Conservation (phyloP, 495 filamentous ascomycete genomes). For the Penicillium robsamsonii region DNA sequence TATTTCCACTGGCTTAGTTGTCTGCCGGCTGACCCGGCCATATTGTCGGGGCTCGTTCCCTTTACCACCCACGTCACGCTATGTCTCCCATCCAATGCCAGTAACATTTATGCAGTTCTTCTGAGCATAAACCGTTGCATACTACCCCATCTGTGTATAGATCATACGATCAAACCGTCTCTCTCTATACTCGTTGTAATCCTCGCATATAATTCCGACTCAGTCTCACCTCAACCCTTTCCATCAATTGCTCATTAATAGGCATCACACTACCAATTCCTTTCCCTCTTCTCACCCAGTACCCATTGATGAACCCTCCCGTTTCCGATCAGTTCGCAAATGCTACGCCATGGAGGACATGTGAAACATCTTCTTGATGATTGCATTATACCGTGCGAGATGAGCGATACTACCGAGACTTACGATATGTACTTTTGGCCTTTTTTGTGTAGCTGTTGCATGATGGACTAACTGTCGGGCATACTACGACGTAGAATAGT, state of each 20-base stretch:
- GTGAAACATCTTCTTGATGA: slow-evolving; percentile 52
- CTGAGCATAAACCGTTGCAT: too few relatives aligned
- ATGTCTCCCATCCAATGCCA: not conserved
- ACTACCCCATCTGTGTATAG: not conserved
- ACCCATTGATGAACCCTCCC: slow-evolving; percentile 77
- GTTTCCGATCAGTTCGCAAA: slow-evolving; percentile 57
- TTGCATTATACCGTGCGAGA: slow-evolving; percentile 22
- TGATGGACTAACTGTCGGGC: too few relatives aligned
- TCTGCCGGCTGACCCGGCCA: not conserved
- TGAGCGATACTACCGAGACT: too few relatives aligned
- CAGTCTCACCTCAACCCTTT: slow-evolving; percentile 4
- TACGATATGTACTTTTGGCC: too few relatives aligned
- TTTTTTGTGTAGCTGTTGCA: too few relatives aligned
- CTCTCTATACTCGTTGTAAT: not conserved
- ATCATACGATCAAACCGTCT: not conserved
- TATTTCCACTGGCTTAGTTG: not conserved
- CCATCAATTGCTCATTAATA: slow-evolving; percentile 13
- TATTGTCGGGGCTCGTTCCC: not conserved
- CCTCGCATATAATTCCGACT: not conserved
- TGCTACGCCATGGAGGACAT: slow-evolving; percentile 76
- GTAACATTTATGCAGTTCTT: not conserved
- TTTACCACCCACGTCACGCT: not conserved
- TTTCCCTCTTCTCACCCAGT: slow-evolving; percentile 57
- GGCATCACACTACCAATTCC: slow-evolving; percentile 47
- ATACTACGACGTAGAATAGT: too few relatives aligned